Evolutionary conservation across 2,329 filamentous ascomycete genomes (phyloP).

Genomic region (Aulographum hederae): DNA sequence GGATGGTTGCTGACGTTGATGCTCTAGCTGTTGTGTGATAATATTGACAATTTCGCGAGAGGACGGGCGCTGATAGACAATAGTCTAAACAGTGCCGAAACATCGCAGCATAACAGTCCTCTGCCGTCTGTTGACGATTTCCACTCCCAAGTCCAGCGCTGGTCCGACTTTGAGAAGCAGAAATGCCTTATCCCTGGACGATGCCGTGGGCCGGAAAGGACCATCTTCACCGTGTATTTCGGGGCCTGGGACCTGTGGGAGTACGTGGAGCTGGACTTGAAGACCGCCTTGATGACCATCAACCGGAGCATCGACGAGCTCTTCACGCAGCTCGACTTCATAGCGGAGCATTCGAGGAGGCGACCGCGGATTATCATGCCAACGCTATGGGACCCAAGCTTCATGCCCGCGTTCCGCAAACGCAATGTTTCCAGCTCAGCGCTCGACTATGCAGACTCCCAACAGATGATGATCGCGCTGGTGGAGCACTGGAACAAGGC

Average conservation of each 20-base stretch:
- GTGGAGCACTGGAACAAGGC: slow-evolving; percentile 13
- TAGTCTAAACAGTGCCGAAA: no score
- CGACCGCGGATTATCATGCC: slow-evolving; percentile 14
- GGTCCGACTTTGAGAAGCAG: slow-evolving; percentile 12
- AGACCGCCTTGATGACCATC: slow-evolving; percentile 13
- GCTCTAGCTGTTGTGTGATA: no score
- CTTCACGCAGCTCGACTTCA: slow-evolving; percentile 15
- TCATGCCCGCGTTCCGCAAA: slow-evolving; percentile 12
- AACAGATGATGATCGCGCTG: slow-evolving; percentile 9
- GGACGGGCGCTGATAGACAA: no score
- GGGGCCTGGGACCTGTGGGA: slow-evolving; percentile 18
- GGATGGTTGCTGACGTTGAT: no score
- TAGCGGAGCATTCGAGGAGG: slow-evolving; percentile 11
- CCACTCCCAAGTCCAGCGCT: slow-evolving; percentile 18
- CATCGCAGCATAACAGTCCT: no score
- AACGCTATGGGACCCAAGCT: slow-evolving; percentile 16
- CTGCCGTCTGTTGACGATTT: no score
- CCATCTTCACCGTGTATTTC: slow-evolving; percentile 18
- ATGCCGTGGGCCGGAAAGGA: slow-evolving; percentile 11
- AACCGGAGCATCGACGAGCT: slow-evolving; percentile 15
- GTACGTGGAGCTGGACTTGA: slow-evolving; percentile 13
- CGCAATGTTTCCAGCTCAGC: slow-evolving; percentile 10
- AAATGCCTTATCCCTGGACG: slow-evolving; percentile 10
- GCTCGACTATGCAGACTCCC: slow-evolving; percentile 13
- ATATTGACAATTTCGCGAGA: no score